Evolutionary conservation across 2,329 filamentous ascomycete species (phyloP), one percentile per base, ranked within the genome.

Genomic region (Tolypocladium inflatum): DNA sequence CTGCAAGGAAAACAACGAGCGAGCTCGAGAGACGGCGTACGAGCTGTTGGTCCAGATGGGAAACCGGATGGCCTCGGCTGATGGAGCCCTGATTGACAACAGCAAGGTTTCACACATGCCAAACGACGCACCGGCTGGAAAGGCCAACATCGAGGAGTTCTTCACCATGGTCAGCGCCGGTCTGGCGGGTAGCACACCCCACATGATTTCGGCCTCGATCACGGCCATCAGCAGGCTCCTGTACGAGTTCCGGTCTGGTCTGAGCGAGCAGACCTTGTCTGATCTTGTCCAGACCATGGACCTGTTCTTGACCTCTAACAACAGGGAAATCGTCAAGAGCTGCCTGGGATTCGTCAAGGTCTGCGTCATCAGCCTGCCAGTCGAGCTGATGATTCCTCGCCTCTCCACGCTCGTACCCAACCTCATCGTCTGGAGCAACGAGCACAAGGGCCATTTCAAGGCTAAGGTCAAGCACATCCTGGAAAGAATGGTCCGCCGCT

Each of bases 161-260:
- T 90, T 97, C 76, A 97, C 93, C 57, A 99, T 99, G 94, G 89
- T 97, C 37, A 96, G 90, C 64, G 94, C 94, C 54, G 94, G 94
- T 75, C 82, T 99, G 56, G 94, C 93, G 2, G 93, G 92, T 58
- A 89, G 87, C 66, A 93, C 91, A 13, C 92, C 94, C 38, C 93
- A 97, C 76, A 97, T 97, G 91, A 92, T 97, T 62, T 96, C 91
- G 8, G 94, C 94, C 0, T 91, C 90, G n/a, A 92, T 99, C 70
- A 97, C 91, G 0, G 93, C 94, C 17, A 82, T 99, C 42, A 94
- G 91, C 17, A 85, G 94, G n/a, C 86, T 97, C 33, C 82, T 99
- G 37, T 97, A 92, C 73, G 89, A 97, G 69, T 99, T 96, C 78
- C 88, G 90, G 63, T 78, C 82, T 37, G 74, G 82, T 33, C 78